phyloP scores from a whole-genome alignment of 805 yeast species.

The Kluyveromyces aestuarii region DNA sequence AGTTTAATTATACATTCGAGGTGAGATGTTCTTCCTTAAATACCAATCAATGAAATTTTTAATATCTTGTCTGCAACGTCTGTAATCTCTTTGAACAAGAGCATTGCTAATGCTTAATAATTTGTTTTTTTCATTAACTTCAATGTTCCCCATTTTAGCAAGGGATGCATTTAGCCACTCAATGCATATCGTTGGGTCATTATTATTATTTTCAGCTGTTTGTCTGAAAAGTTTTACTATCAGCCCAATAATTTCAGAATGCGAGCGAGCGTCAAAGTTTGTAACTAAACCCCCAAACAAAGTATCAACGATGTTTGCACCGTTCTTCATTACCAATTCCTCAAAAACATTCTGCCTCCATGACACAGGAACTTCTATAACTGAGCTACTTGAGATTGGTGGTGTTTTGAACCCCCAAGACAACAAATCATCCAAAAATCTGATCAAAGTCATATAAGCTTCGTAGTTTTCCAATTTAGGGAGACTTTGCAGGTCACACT shows the following conservation, averaged over 20 bases:
- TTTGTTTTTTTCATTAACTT: constrained; percentile 58
- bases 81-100: constrained; percentile 55
- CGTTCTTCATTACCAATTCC: constrained; percentile 41
- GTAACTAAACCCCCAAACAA: constrained; percentile 60
- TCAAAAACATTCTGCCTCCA: constrained; percentile 41
- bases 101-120: constrained; percentile 51
- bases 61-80: constrained; percentile 62
- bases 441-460: constrained; percentile 59
- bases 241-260: constrained; percentile 67
- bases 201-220: constrained; percentile 37
- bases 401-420: constrained; percentile 80
- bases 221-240: constrained; percentile 53
- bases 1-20: constrained; percentile 26
- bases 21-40: constrained; percentile 58
- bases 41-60: constrained; percentile 81
- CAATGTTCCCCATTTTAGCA: constrained; percentile 47
- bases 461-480: constrained; percentile 55
- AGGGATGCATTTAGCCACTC: constrained; percentile 55
- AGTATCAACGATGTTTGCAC: constrained; percentile 42
- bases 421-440: constrained; percentile 70
- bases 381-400: constrained; percentile 57
- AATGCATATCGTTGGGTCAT: constrained; percentile 30
- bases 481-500: constrained; percentile 45
- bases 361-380: constrained; percentile 44
- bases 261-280: constrained; percentile 60